Evolutionary conservation across 768 basidiomycete genomes (phyloP), one percentile per base, ranked within the genome.

Genomic region (Symmetrospora coprosmae): DNA sequence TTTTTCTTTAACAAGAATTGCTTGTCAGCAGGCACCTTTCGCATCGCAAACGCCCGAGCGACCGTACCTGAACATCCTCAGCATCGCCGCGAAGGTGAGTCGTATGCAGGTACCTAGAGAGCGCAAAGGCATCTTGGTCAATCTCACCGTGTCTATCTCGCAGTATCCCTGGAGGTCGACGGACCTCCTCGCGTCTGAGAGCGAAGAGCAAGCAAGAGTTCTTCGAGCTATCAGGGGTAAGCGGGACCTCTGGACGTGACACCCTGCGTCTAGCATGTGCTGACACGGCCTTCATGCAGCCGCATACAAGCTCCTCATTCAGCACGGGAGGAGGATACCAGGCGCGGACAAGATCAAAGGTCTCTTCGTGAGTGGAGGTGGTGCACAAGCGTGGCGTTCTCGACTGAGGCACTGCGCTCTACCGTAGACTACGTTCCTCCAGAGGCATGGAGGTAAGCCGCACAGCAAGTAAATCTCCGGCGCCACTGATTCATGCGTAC

Each of bases 291-390:
- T 13, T 46, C 13, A 2, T 28, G 4, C 31, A 58, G 55, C 43
- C 43, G 55, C 41, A 6, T 33, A 45, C 55, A 58, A 58, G 41
- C 55, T 58, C n/a, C 43, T 58, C 6, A 58, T 45, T 47, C 55
- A 58, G 41, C 43, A 58, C 40, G 55, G 55, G 14, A 58, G 46
- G 14, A 19, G 41, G 31, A 3, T 58, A 2, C 2, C 8, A 8
- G 31, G 31, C 40, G 43, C 43, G n/a, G 37, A 46, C 2, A 58
- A n/a, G 4, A 46, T 58, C 43, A 53, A 53, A 27, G 9, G 4
- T n/a, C 51, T 53, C 8, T 53, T 9, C 27, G 51, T 53, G 27
- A 49, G 47, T 46, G 13, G 9, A 9, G 13, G 43, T 23, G 13
- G 14, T 13, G 13, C 11, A 46, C 13, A 11, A 46, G 43, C 43